phyloP scores from a whole-genome alignment of 139 green algal species.

The Spirogloea muscicola region DNA sequence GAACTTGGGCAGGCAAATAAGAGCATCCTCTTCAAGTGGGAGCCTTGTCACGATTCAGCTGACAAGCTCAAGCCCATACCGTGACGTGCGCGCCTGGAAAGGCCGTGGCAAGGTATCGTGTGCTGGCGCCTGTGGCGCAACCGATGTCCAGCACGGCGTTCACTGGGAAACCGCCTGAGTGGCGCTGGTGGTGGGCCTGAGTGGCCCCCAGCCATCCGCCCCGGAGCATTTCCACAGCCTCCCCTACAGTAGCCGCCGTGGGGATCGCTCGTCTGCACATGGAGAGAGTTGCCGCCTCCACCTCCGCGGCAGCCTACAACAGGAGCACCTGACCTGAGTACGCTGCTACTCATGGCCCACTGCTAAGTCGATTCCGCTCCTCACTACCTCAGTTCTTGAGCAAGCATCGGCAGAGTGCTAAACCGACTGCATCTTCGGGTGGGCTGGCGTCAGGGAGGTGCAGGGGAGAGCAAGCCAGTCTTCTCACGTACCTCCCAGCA shows the following conservation, averaged over 20 bases:
- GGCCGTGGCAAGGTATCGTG: slow-evolving; percentile 56
- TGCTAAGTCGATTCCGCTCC: too few relatives aligned
- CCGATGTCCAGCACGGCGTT: slow-evolving; percentile 70
- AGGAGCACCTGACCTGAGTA: background rate
- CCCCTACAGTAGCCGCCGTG: background rate
- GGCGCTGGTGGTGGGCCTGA: slow-evolving; percentile 13
- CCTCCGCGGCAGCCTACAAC: slow-evolving; percentile 28
- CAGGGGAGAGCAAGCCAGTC: background rate
- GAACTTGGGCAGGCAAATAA: background rate
- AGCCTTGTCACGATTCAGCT: background rate
- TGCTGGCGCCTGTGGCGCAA: slow-evolving; percentile 78
- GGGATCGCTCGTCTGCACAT: slow-evolving; percentile 28
- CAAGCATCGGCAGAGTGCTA: too few relatives aligned
- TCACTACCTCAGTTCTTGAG: too few relatives aligned
- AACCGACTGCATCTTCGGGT: too few relatives aligned
- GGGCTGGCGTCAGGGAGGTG: background rate
- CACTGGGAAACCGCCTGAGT: slow-evolving; percentile 19
- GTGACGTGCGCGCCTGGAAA: slow-evolving; percentile 58
- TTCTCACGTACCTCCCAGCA: slow-evolving; percentile 40
- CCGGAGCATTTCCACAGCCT: background rate
- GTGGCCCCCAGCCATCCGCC: slow-evolving; percentile 18
- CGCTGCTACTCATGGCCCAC: too few relatives aligned
- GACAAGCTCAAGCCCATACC: slow-evolving; percentile 49
- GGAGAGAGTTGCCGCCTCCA: slow-evolving; percentile 25
- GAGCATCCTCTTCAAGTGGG: background rate